phyloP scores from a whole-genome alignment of 306 rosid genomes.

The Glycine soja region DNA sequence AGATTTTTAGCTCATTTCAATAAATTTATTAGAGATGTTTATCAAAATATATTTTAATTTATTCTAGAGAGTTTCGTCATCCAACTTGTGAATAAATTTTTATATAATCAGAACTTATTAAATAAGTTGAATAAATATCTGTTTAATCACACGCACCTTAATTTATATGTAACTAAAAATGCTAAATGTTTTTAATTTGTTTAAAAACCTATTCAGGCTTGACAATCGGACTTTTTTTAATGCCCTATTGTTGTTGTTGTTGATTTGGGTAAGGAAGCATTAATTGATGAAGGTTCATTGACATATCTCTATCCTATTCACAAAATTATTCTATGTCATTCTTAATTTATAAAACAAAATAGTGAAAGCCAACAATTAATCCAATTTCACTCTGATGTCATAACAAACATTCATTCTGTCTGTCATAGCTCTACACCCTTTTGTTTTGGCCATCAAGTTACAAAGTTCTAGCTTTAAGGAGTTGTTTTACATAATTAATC shows the following conservation, averaged over 20 bases:
- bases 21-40: background rate
- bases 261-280: background rate
- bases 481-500: too few relatives aligned
- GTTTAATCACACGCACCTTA: background rate
- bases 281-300: background rate
- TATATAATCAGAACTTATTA: too few relatives aligned
- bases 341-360: too few relatives aligned
- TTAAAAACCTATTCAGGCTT: background rate
- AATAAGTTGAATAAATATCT: too few relatives aligned
- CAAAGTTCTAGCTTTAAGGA: too few relatives aligned
- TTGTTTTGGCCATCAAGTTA: too few relatives aligned
- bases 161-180: too few relatives aligned
- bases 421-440: too few relatives aligned
- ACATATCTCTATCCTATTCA: background rate
- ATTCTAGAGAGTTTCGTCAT: background rate
- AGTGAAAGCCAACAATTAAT: too few relatives aligned
- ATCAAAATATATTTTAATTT: background rate
- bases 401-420: too few relatives aligned
- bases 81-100: too few relatives aligned
- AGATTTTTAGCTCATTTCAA: background rate
- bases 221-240: background rate
- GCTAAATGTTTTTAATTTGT: background rate
- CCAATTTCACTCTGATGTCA: too few relatives aligned
- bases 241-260: background rate
- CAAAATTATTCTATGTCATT: background rate